Base-by-base conservation (phyloP, 139 green algal genomes). In the Closterium sp. region DNA sequence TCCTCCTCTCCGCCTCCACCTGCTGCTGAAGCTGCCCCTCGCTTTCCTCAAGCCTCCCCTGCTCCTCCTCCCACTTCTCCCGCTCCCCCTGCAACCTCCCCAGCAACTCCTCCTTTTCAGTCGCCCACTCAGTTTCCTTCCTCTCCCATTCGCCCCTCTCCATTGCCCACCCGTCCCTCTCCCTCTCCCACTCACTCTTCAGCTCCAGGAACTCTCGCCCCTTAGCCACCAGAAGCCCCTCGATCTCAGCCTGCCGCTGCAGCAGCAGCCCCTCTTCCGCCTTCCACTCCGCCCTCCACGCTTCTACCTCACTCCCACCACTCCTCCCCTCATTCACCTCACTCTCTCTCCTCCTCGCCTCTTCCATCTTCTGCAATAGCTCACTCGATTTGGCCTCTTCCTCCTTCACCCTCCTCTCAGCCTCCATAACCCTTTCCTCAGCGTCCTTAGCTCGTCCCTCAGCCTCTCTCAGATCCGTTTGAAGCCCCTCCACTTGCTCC, bases 1-100 rank as follows among this genome's bases (percentile, higher is more conserved):
- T 76, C 55, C 84, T 87, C 84, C 33, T 83, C 84, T 87, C 33
- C 16, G 84, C 84, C 84, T 87, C 84, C 84, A 87, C 33, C 84
- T 87, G 33, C 16, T 87, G 19, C 84, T 76, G 55, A 28, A 76
- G 4, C 55, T 76, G 55, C 55, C 55, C 55, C 55, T 76, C 55
- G 25, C 55, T 76, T 19, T 76, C 55, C 55, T 76, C 55, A 16
- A 76, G 16, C 55, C 55, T 76, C 9, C 55, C 55, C 55, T 76
- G 55, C 55, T 76, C 55, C 55, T 76, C 55, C 55, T 76, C 55
- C 55, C 55, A 76, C 55, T 28, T 76, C 10, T 76, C 55, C 10
- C 55, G 23, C 16, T 76, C 55, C 55, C 55, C 55, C 55, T 76
- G 55, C 55, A 76, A 19, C 55, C 55, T 76, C 55, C 55, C 55